phyloP scores from a whole-genome alignment of 805 yeast species.

The Nematodospora valgi region DNA sequence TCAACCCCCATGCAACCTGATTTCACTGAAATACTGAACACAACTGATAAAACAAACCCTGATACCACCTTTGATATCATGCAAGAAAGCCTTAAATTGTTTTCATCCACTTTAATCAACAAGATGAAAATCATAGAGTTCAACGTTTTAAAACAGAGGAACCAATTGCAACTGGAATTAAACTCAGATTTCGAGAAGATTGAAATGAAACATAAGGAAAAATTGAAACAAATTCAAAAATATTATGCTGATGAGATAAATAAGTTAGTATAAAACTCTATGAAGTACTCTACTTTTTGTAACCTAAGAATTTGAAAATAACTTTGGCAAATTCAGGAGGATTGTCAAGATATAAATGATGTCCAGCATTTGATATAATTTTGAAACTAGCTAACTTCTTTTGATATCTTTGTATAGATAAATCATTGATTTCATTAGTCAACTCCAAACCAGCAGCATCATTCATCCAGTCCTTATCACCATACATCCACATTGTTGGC shows the following conservation, averaged over 20 bases:
- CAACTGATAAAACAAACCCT: slow-evolving; percentile 1
- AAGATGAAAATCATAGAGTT: slow-evolving; percentile 13
- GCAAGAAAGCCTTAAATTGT: slow-evolving; percentile 9
- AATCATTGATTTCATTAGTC: slow-evolving; percentile 29
- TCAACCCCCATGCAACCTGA: slow-evolving; percentile 4
- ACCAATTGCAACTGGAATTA: slow-evolving; percentile 11
- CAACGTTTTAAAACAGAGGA: slow-evolving; percentile 9
- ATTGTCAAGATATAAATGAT: slow-evolving; percentile 54
- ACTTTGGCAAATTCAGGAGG: slow-evolving; percentile 31
- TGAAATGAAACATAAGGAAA: slow-evolving; percentile 5
- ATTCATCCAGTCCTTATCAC: slow-evolving; percentile 73
- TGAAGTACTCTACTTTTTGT: slow-evolving; percentile 8
- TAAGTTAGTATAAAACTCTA: slow-evolving; percentile 1
- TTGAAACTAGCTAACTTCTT: slow-evolving; percentile 28
- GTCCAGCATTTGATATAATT: slow-evolving; percentile 45
- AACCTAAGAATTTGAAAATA: slow-evolving; percentile 31
- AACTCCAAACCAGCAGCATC: slow-evolving; percentile 52
- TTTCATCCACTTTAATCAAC: slow-evolving; percentile 10
- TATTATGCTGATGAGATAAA: slow-evolving; percentile 9
- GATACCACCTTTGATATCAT: slow-evolving; percentile 8
- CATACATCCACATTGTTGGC: slow-evolving; percentile 60
- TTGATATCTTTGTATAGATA: slow-evolving; percentile 26
- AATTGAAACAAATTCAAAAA: slow-evolving; percentile 8
- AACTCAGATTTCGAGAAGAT: slow-evolving; percentile 12
- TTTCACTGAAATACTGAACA: slow-evolving; percentile 1